phyloP scores from a whole-genome alignment of 441 rosid genomes.

The Dalechampia spathulata region DNA sequence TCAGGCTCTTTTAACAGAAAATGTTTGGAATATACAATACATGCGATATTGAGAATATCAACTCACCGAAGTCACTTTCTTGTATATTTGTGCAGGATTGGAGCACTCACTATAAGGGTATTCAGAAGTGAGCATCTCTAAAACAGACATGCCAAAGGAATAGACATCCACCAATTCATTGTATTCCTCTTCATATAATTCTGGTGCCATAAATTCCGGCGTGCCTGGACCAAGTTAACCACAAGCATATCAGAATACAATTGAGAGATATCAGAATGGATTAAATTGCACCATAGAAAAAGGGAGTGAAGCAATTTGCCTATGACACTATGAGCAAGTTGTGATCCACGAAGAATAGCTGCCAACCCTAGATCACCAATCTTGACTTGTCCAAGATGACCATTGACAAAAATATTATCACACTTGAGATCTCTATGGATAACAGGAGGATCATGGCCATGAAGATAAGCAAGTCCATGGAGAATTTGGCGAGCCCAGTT shows the following conservation, averaged over 20 bases:
- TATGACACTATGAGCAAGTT: slow-evolving; percentile 83
- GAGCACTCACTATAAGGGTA: slow-evolving; percentile 74
- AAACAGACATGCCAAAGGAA: slow-evolving; percentile 76
- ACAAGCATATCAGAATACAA: background rate
- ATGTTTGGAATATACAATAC: background rate
- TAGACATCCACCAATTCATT: slow-evolving; percentile 72
- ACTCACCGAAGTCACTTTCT: slow-evolving; percentile 66
- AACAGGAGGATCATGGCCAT: slow-evolving; percentile 57
- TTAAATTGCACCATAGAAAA: slow-evolving; percentile 6
- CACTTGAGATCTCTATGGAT: slow-evolving; percentile 79
- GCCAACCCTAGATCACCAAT: slow-evolving; percentile 88
- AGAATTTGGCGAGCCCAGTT: slow-evolving; percentile 76
- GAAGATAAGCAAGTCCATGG: slow-evolving; percentile 54
- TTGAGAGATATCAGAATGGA: background rate
- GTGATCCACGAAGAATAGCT: slow-evolving; percentile 59
- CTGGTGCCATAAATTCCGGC: slow-evolving; percentile 91
- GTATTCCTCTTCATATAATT: slow-evolving; percentile 81
- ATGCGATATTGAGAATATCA: background rate
- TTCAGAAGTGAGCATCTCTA: slow-evolving; percentile 77
- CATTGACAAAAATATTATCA: slow-evolving; percentile 68
- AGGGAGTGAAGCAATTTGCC: slow-evolving; percentile 26
- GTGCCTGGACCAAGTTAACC: slow-evolving; percentile 30
- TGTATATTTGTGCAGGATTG: slow-evolving; percentile 73
- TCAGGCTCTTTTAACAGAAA: too few species aligned
- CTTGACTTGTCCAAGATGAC: slow-evolving; percentile 76